Base-by-base conservation (phyloP, 257 asterid species). In the Nicotiana knightiana region DNA sequence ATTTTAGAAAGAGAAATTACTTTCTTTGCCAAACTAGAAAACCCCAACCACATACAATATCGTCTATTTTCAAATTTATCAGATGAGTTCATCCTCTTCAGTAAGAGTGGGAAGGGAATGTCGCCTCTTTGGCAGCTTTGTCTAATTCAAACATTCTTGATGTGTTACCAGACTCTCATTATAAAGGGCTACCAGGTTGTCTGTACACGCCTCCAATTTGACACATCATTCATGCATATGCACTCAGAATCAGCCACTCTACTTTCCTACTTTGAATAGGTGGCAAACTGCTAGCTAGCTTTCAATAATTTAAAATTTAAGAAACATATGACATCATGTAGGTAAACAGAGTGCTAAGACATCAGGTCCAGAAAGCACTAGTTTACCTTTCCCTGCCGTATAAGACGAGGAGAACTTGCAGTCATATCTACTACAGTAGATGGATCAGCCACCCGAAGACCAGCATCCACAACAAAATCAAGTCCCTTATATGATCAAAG, bases 381-480 rank as follows among this genome's bases (percentile, higher is more conserved):
- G 48, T 73, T 77, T 86, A 95, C 99, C 98, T 95, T 95, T 66
- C 99, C 99, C 73, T 86, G 94, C 46, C 97, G 86, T 87, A 91
- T 24, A 48, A 95, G 83, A 76, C 33, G 81, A 81, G 98, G 94
- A 16, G 73, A 62, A 66, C 83, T 85, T 82, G 90, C 92, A 75
- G 99, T 93, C 98, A 95, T 93, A 90, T 95, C 94, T 18, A 95
- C 98, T 21, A 95, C 96, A 37, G 98, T 95, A 3, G 99, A 95
- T 3, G 99, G 98, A 82, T 93, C 95, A 71, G 99, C 93, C 35
- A 93, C 88, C 85, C 98, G 88, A 76, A 86, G 82, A 75, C 96
- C 98, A 76, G 98, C 96, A 87, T 88, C 97, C 76, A 95, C 98
- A 75, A 93, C 89, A 86, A 95, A 95, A 85, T 95, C 98, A 83